Conservation (phyloP, 495 filamentous ascomycete species). For the Podospora conica region DNA sequence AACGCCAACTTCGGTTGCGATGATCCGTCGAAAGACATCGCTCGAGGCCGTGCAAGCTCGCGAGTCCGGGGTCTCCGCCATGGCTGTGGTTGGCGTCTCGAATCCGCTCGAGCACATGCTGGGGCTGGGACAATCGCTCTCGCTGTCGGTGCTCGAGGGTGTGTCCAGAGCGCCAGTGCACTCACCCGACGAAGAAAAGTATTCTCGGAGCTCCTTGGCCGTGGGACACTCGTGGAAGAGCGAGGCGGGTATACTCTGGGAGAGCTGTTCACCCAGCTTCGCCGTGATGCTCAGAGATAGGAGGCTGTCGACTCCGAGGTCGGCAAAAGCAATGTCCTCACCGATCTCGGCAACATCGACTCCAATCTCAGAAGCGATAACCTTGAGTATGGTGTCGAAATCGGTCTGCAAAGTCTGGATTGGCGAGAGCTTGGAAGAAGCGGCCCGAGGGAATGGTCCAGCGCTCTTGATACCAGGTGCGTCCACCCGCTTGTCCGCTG, state of each 20-base stretch:
- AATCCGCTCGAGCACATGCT: neutral
- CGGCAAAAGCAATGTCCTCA: constrained; percentile 32
- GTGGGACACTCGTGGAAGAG: constrained; percentile 40
- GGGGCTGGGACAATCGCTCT: neutral
- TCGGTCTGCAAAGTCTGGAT: neutral
- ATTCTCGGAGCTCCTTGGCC: constrained; percentile 29
- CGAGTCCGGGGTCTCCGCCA: neutral
- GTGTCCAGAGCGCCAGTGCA: neutral
- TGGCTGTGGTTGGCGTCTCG: neutral
- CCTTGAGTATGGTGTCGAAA: neutral
- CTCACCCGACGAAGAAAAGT: neutral
- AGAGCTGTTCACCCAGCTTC: constrained; percentile 37
- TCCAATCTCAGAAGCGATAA: constrained; percentile 30
- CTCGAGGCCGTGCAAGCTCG: neutral
- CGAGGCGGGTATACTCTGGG: constrained; percentile 27
- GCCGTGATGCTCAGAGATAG: constrained; percentile 38
- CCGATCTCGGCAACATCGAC: constrained; percentile 10
- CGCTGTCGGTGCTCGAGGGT: neutral
- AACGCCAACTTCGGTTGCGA: constrained; percentile 52
- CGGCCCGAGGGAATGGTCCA: too few species aligned
- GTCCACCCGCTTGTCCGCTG: neutral
- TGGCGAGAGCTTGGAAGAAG: neutral
- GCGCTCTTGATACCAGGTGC: neutral
- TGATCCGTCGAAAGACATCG: constrained; percentile 15
- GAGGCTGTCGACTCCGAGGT: constrained; percentile 48